Evolutionary conservation across 306 rosid species (phyloP), one percentile per base, ranked within the genome.

Genomic region (Acmispon strigosus): DNA sequence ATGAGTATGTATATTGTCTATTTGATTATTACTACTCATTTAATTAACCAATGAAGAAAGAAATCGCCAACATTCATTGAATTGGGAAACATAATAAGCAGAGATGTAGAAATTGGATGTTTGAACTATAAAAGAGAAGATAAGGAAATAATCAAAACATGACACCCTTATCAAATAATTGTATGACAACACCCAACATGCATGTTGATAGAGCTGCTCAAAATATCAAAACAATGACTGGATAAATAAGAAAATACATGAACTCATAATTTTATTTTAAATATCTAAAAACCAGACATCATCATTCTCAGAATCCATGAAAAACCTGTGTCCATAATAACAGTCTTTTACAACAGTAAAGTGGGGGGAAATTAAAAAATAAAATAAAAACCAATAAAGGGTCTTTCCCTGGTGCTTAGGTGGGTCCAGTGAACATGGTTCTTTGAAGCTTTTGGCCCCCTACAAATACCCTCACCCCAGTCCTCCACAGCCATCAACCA

Each of bases 391-490:
- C 60, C 71, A 70, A 59, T 72, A 54, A 72, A 66, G 15, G 48
- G 15, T 53, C 16, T 78, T 82, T 73, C 67, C 73, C 67, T 60
- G 85, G 86, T 89, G 86, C 83, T 66, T 76, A 65, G 10, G 67
- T 0, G 79, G 96, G 69, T 87, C 97, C 90, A 84, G 0, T 85
- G 92, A 82, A 88, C 94, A 66, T 1, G 90, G 89, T 88, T 89
- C 96, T 73, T 76, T 15, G 45, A 36, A 49, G 55, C 73, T 39
- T 86, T 77, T 79, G 43, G 74, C 74, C 16, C 45, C 82, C 92
- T 90, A 87, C 87, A 94, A 87, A 91, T 94, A 91, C 86, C 87
- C 73, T 44, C 89, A 69, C 50, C 61, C 86, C 62, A 66, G 73
- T 50, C 73, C 44, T 59, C 57, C 79, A 69, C 54, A 73, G 42